phyloP scores from a whole-genome alignment of 805 yeast genomes.

The Candida namnaoensis region DNA sequence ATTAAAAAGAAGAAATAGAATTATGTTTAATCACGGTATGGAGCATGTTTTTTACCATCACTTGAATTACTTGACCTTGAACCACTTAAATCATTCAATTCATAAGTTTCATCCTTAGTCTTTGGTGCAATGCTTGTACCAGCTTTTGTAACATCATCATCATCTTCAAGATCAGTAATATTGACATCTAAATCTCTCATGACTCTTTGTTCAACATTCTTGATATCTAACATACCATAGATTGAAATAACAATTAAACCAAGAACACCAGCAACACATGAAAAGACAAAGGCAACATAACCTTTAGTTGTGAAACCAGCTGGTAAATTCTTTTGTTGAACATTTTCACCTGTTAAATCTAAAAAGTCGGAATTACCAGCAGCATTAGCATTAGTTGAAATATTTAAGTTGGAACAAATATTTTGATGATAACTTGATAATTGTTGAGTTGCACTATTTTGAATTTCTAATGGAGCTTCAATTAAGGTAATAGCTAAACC shows the following conservation, averaged over 20 bases:
- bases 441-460: slow-evolving; percentile 40
- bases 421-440: slow-evolving; percentile 52
- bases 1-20: too few relatives aligned
- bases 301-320: slow-evolving; percentile 92
- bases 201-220: slow-evolving; percentile 56
- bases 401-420: slow-evolving; percentile 50
- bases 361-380: slow-evolving; percentile 69
- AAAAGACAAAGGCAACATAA: slow-evolving; percentile 87
- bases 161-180: not conserved
- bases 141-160: too few relatives aligned
- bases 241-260: slow-evolving; percentile 71
- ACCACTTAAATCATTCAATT: too few relatives aligned
- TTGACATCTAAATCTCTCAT: slow-evolving; percentile 13
- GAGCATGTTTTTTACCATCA: too few relatives aligned
- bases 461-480: slow-evolving; percentile 76
- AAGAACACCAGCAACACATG: slow-evolving; percentile 74
- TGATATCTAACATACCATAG: slow-evolving; percentile 83
- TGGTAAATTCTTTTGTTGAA: slow-evolving; percentile 63
- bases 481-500: slow-evolving; percentile 77
- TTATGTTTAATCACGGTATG: too few relatives aligned
- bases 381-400: slow-evolving; percentile 69
- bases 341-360: slow-evolving; percentile 68
- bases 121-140: too few relatives aligned
- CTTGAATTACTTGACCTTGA: too few relatives aligned
- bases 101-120: too few relatives aligned